Evolutionary conservation across 768 basidiomycete genomes (phyloP), one percentile per base, ranked within the genome.

Genomic region (Calocybe cyanea): DNA sequence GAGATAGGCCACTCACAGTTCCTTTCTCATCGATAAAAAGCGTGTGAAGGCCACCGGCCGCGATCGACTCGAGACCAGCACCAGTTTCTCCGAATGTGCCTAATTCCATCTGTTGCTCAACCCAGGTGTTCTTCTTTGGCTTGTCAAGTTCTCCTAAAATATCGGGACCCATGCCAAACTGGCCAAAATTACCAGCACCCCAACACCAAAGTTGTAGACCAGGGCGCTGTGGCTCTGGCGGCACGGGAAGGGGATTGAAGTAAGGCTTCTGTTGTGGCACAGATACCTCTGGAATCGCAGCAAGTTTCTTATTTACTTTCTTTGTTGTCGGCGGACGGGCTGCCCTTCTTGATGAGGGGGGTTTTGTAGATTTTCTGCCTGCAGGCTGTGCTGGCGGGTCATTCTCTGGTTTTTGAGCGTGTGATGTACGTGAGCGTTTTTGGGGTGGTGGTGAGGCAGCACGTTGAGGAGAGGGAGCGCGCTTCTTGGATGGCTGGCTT

Each of bases 141-240:
- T 83, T 85, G 43, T 75, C 66, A 45, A 86, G 75, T 63, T 95
- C 91, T 46, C 72, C 81, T 24, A 92, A 68, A 39, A 69, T 60
- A 52, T 83, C 80, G 3, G 81, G 80, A 30, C 95, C 95, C 71
- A 95, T 79, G 24, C 94, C 96, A 57, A 96, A 87, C 64, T 98
- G 94, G 23, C 93, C 94, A 68, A 92, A 92, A 64, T 95, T 93
- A 20, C 92, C 93, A 9, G 85, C 83, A 6, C 95, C 95, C 80
- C 89, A 97, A 7, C 79, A 84, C 52, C 93, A 95, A 14, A 93
- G 72, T 33, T 84, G 75, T 11, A 80, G 75, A 25, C 83, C 73
- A 15, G 91, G 92, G 35, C 82, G 76, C 36, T 69, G 55, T 45
- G 78, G 76, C 38, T 69, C 58, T 7, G 79, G 77, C 21, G 81